Conservation (phyloP, 2,329 filamentous ascomycete genomes). For the Diaporthe batatas region DNA sequence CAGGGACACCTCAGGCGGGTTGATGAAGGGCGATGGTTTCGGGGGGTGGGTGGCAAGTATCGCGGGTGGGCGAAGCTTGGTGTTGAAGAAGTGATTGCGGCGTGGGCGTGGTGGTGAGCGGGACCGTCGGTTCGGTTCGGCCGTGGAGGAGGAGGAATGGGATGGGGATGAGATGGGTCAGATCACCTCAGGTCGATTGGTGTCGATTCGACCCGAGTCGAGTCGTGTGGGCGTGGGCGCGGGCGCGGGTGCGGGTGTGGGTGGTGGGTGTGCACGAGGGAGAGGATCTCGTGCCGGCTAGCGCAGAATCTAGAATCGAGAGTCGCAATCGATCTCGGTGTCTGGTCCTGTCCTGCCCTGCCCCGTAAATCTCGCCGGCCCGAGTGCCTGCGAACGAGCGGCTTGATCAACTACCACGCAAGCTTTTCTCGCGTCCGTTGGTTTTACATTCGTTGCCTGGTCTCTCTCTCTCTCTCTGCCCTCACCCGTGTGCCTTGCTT, state of each 20-base stretch:
- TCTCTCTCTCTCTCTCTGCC: not conserved
- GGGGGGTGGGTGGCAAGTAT: conserved; percentile 1
- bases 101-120: conserved; percentile 8
- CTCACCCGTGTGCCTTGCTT: not conserved
- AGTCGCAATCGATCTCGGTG: conserved; percentile 27
- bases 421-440: not conserved
- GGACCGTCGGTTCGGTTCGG: conserved; percentile 31
- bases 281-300: conserved; percentile 28
- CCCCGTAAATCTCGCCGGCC: conserved; percentile 4
- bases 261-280: conserved; percentile 11
- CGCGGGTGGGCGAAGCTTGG: conserved; percentile 22
- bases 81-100: conserved; percentile 28
- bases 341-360: conserved; percentile 10
- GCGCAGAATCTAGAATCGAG: conserved; percentile 32
- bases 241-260: conserved; percentile 4
- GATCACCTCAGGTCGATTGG: conserved; percentile 21
- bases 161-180: conserved; percentile 13
- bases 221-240: conserved; percentile 14
- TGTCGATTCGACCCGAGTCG: conserved; percentile 24
- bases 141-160: conserved; percentile 25
- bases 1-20: not conserved
- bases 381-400: conserved; percentile 12
- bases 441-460: not conserved
- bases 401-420: not conserved
- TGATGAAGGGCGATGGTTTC: conserved; percentile 7